A percentile compares a stretch with the other conserved stretches of the same genome.
These are phyloP conservation scores for Paxillus involutus DNA, from an alignment of 768 basidiomycete genomes.

Conservation along the genomic window DNA sequence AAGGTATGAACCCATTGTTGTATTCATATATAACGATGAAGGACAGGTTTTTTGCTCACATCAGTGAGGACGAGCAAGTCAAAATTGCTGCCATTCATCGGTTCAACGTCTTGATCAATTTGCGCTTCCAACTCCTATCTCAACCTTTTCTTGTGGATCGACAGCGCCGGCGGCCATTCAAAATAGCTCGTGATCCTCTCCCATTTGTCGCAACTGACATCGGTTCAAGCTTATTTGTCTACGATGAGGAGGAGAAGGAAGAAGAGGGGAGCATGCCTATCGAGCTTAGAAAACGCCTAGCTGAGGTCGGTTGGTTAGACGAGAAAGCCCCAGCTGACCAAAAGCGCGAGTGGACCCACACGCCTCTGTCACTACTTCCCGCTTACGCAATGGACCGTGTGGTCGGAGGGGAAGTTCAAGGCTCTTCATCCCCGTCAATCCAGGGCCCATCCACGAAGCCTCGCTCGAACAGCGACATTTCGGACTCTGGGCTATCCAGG, in stretches of 20 bases:
- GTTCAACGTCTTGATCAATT: slow-evolving; percentile 56
- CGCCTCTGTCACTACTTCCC: slow-evolving; percentile 67
- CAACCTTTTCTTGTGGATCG: slow-evolving; percentile 63
- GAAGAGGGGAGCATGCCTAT: slow-evolving; percentile 54
- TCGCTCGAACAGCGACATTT: slow-evolving; percentile 16
- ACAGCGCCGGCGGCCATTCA: slow-evolving; percentile 63
- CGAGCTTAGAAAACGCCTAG: slow-evolving; percentile 63
- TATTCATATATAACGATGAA: background rate
- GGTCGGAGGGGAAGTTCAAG: slow-evolving; percentile 31
- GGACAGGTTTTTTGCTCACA: background rate
- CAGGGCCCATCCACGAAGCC: slow-evolving; percentile 34
- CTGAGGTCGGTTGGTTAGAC: slow-evolving; percentile 75
- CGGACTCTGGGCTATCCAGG: slow-evolving; percentile 41
- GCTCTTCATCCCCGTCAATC: slow-evolving; percentile 34
- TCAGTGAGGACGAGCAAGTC: slow-evolving; percentile 15
- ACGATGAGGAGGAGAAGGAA: slow-evolving; percentile 53
- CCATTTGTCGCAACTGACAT: slow-evolving; percentile 76
- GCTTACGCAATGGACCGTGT: slow-evolving; percentile 53
- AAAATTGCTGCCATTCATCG: slow-evolving; percentile 55
- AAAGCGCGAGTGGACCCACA: slow-evolving; percentile 55
- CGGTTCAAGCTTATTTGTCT: slow-evolving; percentile 59
- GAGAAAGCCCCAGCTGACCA: slow-evolving; percentile 57
- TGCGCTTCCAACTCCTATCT: slow-evolving; percentile 68
- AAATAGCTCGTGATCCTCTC: slow-evolving; percentile 66
- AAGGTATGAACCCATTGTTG: slow-evolving; percentile 40